These are phyloP conservation scores for Moniliella sp. DNA, from an alignment of 1,284 basidiomycete species.

Conservation along the genomic window DNA sequence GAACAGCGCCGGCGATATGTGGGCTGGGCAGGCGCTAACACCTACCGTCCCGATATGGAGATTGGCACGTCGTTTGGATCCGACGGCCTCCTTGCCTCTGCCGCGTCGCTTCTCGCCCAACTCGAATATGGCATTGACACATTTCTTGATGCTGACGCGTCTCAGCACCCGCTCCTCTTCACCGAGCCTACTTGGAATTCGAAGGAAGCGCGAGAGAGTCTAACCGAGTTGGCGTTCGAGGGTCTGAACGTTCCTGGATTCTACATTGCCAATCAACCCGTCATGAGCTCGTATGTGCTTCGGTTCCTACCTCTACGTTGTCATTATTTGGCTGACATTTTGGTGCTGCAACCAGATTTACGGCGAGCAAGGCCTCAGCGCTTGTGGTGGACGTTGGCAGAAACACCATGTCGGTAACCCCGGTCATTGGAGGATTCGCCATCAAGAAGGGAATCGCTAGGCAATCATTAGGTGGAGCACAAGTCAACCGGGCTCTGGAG, in stretches of 20 bases:
- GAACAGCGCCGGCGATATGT: constrained; percentile 1
- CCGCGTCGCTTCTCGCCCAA: constrained; percentile 9
- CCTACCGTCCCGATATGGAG: too few species aligned
- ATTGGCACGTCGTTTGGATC: too few species aligned
- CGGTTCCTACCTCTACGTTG: too few species aligned
- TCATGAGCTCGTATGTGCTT: constrained; percentile 82
- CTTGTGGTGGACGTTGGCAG: constrained; percentile 83
- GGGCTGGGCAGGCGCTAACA: neutral
- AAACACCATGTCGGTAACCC: constrained; percentile 66
- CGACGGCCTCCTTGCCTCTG: too few species aligned
- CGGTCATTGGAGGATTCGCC: constrained; percentile 91
- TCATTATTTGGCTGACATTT: too few species aligned
- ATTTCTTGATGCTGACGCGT: constrained; percentile 17
- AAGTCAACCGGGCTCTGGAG: constrained; percentile 8
- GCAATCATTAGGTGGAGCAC: constrained; percentile 21
- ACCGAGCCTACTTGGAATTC: constrained; percentile 96
- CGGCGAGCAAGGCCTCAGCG: constrained; percentile 82
- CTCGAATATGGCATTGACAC: constrained; percentile 9
- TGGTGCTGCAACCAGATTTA: too few species aligned
- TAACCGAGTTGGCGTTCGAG: constrained; percentile 93
- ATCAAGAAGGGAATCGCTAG: constrained; percentile 57
- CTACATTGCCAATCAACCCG: constrained; percentile 88
- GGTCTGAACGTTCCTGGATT: constrained; percentile 81
- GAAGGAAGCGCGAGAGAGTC: constrained; percentile 60
- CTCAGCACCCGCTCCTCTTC: constrained; percentile 73